phyloP scores from a whole-genome alignment of 2,329 filamentous ascomycete genomes.

The Bretziella fagacearum region DNA sequence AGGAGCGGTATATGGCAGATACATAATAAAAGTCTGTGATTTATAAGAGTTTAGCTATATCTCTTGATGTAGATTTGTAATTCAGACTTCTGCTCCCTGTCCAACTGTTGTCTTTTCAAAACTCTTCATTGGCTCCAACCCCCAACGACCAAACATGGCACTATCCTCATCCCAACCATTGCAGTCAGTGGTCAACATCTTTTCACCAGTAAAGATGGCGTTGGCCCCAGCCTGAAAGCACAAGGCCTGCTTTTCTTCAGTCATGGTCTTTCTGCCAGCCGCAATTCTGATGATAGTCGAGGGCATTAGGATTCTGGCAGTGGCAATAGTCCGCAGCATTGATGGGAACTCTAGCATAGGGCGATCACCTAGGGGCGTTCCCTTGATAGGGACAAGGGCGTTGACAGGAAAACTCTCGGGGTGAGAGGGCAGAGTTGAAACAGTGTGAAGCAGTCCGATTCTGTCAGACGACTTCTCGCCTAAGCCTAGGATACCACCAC shows the following conservation, averaged over 20 bases:
- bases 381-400: constrained; percentile 76
- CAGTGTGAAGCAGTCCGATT: constrained; percentile 67
- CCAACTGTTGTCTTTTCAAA: constrained; percentile 22
- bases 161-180: constrained; percentile 83
- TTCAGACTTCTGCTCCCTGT: background rate
- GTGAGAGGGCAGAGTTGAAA: constrained; percentile 62
- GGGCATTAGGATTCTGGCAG: constrained; percentile 68
- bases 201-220: constrained; percentile 88
- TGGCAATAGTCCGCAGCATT: constrained; percentile 67
- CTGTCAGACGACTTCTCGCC: constrained; percentile 67
- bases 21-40: background rate
- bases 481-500: constrained; percentile 71
- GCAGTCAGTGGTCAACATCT: constrained; percentile 86
- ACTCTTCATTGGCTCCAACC: constrained; percentile 58
- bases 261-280: constrained; percentile 67
- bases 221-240: constrained; percentile 88
- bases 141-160: constrained; percentile 70
- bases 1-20: background rate
- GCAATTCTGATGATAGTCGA: constrained; percentile 74
- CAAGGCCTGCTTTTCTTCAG: constrained; percentile 73
- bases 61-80: background rate
- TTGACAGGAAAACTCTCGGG: constrained; percentile 88
- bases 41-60: background rate
- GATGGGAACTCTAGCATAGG: constrained; percentile 59
- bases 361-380: constrained; percentile 64